Evolutionary conservation across 192 early-diverging fungal genomes (phyloP).

Genomic region (Coemansia sp.): DNA sequence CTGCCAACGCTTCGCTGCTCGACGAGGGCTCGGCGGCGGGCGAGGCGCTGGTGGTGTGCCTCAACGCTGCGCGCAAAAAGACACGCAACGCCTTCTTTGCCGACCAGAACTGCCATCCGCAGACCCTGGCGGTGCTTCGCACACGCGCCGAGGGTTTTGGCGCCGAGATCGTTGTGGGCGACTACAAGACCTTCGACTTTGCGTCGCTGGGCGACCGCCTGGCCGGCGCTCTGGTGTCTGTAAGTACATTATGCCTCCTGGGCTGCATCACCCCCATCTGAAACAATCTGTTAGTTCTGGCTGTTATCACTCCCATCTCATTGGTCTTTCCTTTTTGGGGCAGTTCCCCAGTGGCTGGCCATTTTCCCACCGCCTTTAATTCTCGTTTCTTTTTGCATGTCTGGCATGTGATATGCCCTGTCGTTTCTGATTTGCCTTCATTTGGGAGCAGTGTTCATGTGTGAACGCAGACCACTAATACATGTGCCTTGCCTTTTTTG

Average conservation of each 20-base stretch:
- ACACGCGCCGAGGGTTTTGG: slow-evolving; percentile 94
- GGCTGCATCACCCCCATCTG: not conserved
- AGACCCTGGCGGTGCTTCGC: slow-evolving; percentile 89
- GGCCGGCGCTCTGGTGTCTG: slow-evolving; percentile 81
- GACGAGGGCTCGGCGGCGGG: slow-evolving; percentile 99
- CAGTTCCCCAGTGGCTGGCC: too few species aligned
- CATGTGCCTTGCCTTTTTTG: slow-evolving; percentile 5
- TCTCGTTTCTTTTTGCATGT: slow-evolving; percentile 2
- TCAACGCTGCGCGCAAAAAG: slow-evolving; percentile 63
- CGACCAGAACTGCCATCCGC: slow-evolving; percentile 89
- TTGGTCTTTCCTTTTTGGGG: too few species aligned
- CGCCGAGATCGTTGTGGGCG: slow-evolving; percentile 82
- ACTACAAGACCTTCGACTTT: slow-evolving; percentile 78
- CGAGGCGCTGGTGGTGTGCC: slow-evolving; percentile 94
- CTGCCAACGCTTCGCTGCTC: slow-evolving; percentile 95
- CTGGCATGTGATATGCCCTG: not conserved
- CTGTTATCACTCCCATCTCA: slow-evolving; percentile 11
- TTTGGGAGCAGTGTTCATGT: not conserved
- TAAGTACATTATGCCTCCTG: slow-evolving; percentile 41
- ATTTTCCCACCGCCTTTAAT: too few species aligned
- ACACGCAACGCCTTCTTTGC: slow-evolving; percentile 88
- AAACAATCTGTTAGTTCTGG: not conserved
- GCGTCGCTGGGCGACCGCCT: slow-evolving; percentile 69
- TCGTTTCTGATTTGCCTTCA: not conserved
- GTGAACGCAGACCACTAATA: not conserved